These are phyloP conservation scores for Betula pendula DNA, from an alignment of 306 rosid genomes.

Conservation along the genomic window DNA sequence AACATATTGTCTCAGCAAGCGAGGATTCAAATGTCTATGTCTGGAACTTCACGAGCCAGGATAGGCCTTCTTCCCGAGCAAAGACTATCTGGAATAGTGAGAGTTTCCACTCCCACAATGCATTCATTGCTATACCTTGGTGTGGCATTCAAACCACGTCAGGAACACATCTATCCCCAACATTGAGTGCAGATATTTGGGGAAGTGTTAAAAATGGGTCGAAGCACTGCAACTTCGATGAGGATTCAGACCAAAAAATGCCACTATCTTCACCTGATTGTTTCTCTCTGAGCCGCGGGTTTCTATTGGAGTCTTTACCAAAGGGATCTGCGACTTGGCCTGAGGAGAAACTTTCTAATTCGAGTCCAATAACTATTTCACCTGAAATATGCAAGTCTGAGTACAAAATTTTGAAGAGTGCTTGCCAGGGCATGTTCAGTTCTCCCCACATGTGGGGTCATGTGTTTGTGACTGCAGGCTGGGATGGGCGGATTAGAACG, in stretches of 20 bases:
- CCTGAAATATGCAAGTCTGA: conserved; percentile 60
- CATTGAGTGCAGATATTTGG: conserved; percentile 21
- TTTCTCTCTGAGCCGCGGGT: conserved; percentile 58
- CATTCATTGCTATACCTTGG: conserved; percentile 82
- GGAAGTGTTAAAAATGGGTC: conserved; percentile 23
- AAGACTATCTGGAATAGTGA: conserved; percentile 64
- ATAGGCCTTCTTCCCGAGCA: conserved; percentile 43
- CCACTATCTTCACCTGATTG: conserved; percentile 65
- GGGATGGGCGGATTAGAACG: conserved; percentile 75
- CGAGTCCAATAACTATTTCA: conserved; percentile 39
- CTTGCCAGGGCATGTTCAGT: conserved; percentile 66
- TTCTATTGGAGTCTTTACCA: conserved; percentile 60
- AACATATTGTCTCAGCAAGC: conserved; percentile 64
- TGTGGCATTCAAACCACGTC: conserved; percentile 56
- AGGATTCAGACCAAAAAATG: conserved; percentile 36
- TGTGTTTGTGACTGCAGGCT: conserved; percentile 76
- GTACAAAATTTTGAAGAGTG: conserved; percentile 67
- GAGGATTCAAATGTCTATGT: conserved; percentile 73
- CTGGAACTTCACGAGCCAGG: conserved; percentile 65
- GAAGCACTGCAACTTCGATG: conserved; percentile 18
- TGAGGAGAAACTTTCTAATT: conserved; percentile 54
- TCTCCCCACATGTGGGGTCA: conserved; percentile 74
- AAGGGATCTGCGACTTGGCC: conserved; percentile 85
- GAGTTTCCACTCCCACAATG: conserved; percentile 59
- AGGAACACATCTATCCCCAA: conserved; percentile 47